Percentiles rank a stretch among this genome's conserved stretches.
These are phyloP conservation scores for Ambrosia trifida DNA, from an alignment of 129 eudicot genomes.

Conservation along the genomic window DNA sequence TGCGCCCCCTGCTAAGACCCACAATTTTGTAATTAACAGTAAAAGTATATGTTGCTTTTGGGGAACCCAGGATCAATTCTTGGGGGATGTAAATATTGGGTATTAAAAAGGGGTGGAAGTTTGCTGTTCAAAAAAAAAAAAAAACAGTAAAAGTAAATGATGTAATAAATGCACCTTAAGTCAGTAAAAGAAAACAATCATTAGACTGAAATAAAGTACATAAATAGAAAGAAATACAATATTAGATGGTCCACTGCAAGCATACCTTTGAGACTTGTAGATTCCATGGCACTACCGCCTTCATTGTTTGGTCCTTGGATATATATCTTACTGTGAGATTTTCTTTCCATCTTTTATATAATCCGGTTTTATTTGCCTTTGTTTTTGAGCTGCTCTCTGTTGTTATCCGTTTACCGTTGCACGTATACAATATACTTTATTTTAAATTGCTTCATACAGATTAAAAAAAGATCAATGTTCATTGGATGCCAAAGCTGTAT, in stretches of 20 bases:
- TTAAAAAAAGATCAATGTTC: no score
- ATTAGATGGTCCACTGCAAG: neutral
- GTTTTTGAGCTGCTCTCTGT: conserved; percentile 80
- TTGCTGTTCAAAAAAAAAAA: no score
- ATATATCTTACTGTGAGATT: conserved; percentile 74
- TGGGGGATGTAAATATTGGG: no score
- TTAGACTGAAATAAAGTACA: neutral
- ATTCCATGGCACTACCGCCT: conserved; percentile 40
- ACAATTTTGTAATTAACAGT: neutral
- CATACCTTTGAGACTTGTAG: conserved; percentile 59
- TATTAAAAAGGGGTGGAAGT: no score
- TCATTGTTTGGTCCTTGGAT: conserved; percentile 51
- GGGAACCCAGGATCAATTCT: no score
- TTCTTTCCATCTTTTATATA: conserved; percentile 89
- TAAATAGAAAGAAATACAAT: neutral
- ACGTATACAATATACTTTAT: neutral
- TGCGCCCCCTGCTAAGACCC: conserved; percentile 39
- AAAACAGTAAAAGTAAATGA: neutral
- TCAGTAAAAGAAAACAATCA: neutral
- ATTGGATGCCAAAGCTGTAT: no score
- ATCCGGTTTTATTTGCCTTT: conserved; percentile 79
- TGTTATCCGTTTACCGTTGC: conserved; percentile 43
- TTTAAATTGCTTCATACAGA: no score
- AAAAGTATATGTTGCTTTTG: no score
- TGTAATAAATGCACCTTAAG: neutral